phyloP scores from a whole-genome alignment of 2,329 filamentous ascomycete genomes.

The Domatiomyces globalis region DNA sequence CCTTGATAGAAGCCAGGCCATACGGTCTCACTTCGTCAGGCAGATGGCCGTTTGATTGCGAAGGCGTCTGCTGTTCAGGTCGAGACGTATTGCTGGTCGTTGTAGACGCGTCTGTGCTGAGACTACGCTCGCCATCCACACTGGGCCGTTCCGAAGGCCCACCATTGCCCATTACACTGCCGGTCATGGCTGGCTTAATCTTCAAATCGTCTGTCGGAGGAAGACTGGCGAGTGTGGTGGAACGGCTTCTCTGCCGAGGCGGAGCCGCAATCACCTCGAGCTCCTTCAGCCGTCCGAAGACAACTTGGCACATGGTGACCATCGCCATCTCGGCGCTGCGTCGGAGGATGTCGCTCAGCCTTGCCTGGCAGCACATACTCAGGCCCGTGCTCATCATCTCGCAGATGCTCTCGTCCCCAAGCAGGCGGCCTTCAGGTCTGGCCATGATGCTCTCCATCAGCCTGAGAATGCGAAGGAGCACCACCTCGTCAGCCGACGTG shows the following conservation, averaged over 20 bases:
- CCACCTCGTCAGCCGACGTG: constrained; percentile 85
- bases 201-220: constrained; percentile 62
- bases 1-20: constrained; percentile 82
- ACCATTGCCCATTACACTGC: constrained; percentile 45
- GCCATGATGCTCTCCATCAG: constrained; percentile 98
- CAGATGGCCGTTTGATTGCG: background rate
- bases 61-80: background rate
- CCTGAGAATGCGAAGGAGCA: constrained; percentile 83
- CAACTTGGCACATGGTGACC: constrained; percentile 98
- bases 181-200: constrained; percentile 51
- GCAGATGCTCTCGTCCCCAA: constrained; percentile 97
- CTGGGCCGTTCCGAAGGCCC: constrained; percentile 8
- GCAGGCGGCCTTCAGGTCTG: constrained; percentile 73
- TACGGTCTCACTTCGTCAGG: constrained; percentile 61
- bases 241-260: constrained; percentile 21
- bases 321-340: constrained; percentile 85
- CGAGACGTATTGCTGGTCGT: background rate
- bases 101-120: background rate
- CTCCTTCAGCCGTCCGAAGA: constrained; percentile 84
- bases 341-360: constrained; percentile 78
- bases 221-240: constrained; percentile 31
- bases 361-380: constrained; percentile 89
- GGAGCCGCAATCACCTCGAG: constrained; percentile 64
- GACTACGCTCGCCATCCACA: constrained; percentile 5
- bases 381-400: constrained; percentile 98